These are phyloP conservation scores for Corynespora cassiicola DNA, from an alignment of 2,329 filamentous ascomycete genomes.

Conservation along the genomic window DNA sequence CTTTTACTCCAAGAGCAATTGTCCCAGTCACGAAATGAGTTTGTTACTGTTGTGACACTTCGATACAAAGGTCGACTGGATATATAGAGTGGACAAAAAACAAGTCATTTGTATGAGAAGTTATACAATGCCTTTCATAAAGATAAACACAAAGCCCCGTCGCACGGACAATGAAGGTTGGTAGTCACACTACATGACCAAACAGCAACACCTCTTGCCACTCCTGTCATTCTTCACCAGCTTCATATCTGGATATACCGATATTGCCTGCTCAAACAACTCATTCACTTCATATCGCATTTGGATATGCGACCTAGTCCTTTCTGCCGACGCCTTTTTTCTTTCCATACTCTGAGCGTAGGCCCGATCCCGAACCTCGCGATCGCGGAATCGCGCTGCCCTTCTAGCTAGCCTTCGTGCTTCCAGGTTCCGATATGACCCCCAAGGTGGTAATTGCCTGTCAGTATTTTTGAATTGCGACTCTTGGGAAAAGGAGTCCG, in stretches of 20 bases:
- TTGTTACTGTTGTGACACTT: too few species aligned
- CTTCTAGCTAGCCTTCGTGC: constrained; percentile 10
- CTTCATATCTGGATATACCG: constrained; percentile 28
- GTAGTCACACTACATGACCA: too few species aligned
- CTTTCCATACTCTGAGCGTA: constrained; percentile 1
- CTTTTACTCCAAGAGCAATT: too few species aligned
- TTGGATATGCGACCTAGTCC: constrained; percentile 4
- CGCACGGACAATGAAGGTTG: too few species aligned
- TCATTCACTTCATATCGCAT: constrained; percentile 20
- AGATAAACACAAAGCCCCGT: too few species aligned
- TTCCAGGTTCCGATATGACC: constrained; percentile 5
- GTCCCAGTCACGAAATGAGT: too few species aligned
- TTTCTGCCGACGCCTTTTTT: constrained; percentile 6
- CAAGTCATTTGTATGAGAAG: too few species aligned
- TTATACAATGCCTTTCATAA: too few species aligned
- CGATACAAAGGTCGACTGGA: too few species aligned
- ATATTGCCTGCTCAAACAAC: constrained; percentile 23
- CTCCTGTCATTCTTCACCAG: constrained; percentile 20
- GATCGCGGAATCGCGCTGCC: constrained; percentile 11
- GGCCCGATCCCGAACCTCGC: not conserved
- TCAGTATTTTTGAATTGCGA: not conserved
- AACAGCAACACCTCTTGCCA: constrained; percentile 16
- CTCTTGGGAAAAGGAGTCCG: too few species aligned
- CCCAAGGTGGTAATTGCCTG: not conserved
- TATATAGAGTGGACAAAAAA: too few species aligned